These are phyloP conservation scores for Macrolepiota fuliginosa DNA, from an alignment of 768 basidiomycete species.

Conservation along the genomic window DNA sequence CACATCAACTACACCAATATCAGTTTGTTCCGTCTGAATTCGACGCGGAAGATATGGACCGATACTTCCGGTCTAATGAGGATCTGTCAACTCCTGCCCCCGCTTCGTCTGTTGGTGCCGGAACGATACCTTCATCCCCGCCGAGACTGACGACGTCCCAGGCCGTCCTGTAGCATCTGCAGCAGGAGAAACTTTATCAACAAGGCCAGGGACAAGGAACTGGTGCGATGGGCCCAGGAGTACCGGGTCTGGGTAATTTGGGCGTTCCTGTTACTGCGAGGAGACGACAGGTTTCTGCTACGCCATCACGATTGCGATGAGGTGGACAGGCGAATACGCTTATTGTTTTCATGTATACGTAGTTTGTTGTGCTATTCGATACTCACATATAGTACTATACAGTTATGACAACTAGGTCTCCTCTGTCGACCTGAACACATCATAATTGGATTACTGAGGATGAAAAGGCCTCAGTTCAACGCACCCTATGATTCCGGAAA, in stretches of 20 bases:
- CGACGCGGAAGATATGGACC: constrained; percentile 70
- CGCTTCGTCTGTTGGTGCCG: not conserved
- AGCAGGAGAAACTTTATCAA: not conserved
- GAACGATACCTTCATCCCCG: not conserved
- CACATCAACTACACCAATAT: constrained; percentile 22
- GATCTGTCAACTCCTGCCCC: constrained; percentile 8
- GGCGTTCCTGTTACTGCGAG: not conserved
- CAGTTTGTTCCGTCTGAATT: constrained; percentile 38
- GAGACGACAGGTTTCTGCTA: not conserved
- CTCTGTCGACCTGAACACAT: too few relatives aligned
- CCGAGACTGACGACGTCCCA: not conserved
- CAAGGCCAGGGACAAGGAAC: not conserved
- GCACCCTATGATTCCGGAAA: too few relatives aligned
- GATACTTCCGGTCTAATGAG: constrained; percentile 55
- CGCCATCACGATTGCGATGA: not conserved
- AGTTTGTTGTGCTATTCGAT: not conserved
- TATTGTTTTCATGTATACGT: not conserved
- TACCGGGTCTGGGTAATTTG: not conserved
- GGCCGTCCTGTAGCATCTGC: not conserved
- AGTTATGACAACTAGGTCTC: too few relatives aligned
- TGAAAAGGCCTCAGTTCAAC: too few relatives aligned
- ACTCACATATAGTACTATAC: not conserved
- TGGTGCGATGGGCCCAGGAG: not conserved
- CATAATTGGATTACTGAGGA: too few relatives aligned
- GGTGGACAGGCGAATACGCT: too few relatives aligned